Evolutionary conservation across 2,329 filamentous ascomycete genomes (phyloP), one percentile per base, ranked within the genome.

Genomic region (Cladosporium sp.): DNA sequence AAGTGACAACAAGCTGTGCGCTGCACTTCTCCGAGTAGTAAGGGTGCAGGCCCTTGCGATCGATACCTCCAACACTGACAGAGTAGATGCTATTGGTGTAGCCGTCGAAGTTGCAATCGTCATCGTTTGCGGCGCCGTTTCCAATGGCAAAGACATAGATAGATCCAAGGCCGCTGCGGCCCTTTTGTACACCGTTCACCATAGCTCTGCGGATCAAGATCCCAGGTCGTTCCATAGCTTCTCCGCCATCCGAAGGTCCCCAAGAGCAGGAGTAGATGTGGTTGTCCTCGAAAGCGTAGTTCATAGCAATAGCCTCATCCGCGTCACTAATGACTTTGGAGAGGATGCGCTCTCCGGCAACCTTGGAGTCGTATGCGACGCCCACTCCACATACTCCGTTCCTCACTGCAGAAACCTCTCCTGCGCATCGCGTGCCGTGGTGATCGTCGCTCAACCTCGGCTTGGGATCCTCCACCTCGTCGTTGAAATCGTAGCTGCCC

Each of bases 11-110:
- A 56, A 99, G 83, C 76, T 97, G 92, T 25, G 95, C 95, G 3
- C 94, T 97, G 81, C 95, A 99, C 68, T 92, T 90, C 78, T 99
- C 95, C 0, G 94, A 97, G 78, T 99, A 99, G 77, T 94, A 95
- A 0, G 95, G 93, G 75, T 98, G 94, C n/a, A 86, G 79, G 46
- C 94, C 93, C 70, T 90, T 88, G 66, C 92, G 86, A 76, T 97
- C 93, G 68, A 99, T 90, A 36, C 94, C 94, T 43, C 95, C 95
- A 21, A 99, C 93, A 0, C 93, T 97, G 72, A 99, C 95, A 77
- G 93, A 97, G 84, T 98, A 99, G 72, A 99, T 99, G 76, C 93
- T 97, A 82, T 99, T 99, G 66, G 95, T 99, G 79, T 99, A 99
- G 46, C 95, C 95, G 76, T 99, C 95, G 76, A 99, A 99, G 77